Base-by-base conservation (phyloP, 1,139 yeast genomes). In the Kurtzmaniella quercitrusa region DNA sequence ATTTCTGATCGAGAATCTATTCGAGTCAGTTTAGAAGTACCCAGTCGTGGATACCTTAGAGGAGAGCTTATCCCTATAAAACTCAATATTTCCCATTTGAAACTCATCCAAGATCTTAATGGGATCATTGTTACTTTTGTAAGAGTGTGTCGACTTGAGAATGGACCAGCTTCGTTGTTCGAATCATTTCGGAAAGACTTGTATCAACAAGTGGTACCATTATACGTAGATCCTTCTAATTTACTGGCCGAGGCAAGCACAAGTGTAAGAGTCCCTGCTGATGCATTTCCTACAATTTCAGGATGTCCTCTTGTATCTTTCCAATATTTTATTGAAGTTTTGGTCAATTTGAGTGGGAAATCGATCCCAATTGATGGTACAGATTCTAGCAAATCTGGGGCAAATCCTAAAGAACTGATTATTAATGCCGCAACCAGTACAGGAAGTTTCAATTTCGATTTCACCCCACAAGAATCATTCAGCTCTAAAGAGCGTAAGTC, bases 181-280 rank as follows among this genome's bases (percentile, higher is more conserved):
- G 95, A 87, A 56, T 82, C 94, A 0, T 89, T 85, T 60, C 70
- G 97, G 50, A 90, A 90, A 59, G 97, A 90, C 58, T 68, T 90
- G 16, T 80, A 85, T 36, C 97, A 90, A 61, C 75, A 79, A 39
- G 76, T 89, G 1, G 73, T 86, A 0, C 96, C 96, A 0, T 64
- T 90, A n/a, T 83, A 80, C 50, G 81, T 88, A 18, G 93, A 88
- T 57, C 91, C 94, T 0, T 68, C 59, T 6, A 75, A 85, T 0
- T 69, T 81, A 39, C 65, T 72, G 29, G 74, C 82, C 27, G 83
- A 78, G 37, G 73, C 85, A 4, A 77, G 78, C 34, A 79, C 91
- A 1, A 77, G 79, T 40, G 63, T 90, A 19, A 70, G 83, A 48
- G 82, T 90, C 0, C 96, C 97, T 0, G 79, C 87, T 0, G 96